A percentile compares a stretch with the other conserved stretches of the same genome.
phyloP scores from a whole-genome alignment of 768 basidiomycete genomes.

The Roridomyces roridus region DNA sequence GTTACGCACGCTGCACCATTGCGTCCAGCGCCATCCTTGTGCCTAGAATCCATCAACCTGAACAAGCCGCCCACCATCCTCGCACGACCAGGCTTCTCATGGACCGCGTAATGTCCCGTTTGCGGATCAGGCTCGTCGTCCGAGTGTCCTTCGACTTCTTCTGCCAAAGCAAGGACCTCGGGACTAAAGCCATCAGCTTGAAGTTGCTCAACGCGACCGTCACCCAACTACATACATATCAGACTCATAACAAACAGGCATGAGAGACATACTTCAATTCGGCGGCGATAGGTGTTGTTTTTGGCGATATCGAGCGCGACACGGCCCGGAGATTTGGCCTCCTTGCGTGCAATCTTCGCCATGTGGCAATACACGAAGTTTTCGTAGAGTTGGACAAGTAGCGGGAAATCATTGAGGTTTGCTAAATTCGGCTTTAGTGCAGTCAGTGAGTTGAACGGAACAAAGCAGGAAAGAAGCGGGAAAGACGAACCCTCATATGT shows the following conservation, averaged over 20 bases:
- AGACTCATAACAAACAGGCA: too few species aligned
- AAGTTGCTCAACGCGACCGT: background rate
- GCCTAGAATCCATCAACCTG: background rate
- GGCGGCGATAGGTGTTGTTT: too few species aligned
- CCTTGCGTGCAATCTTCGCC: background rate
- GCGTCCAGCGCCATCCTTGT: too few species aligned
- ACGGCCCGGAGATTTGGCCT: background rate
- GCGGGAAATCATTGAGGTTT: background rate
- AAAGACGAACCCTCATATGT: too few species aligned
- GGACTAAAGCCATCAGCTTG: background rate
- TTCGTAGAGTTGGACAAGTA: background rate
- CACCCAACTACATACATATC: too few species aligned
- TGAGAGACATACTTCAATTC: too few species aligned
- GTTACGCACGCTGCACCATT: too few species aligned
- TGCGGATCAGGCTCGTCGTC: constrained; percentile 2
- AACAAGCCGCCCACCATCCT: background rate
- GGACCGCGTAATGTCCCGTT: background rate
- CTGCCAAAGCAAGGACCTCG: background rate
- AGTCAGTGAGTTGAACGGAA: too few species aligned
- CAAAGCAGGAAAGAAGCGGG: too few species aligned
- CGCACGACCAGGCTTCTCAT: background rate
- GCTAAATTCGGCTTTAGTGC: background rate
- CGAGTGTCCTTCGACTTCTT: constrained; percentile 2
- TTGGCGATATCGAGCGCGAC: too few species aligned
- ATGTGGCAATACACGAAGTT: background rate